These are phyloP conservation scores for Nasturtium officinale DNA, from an alignment of 345 rosid species.

Conservation along the genomic window DNA sequence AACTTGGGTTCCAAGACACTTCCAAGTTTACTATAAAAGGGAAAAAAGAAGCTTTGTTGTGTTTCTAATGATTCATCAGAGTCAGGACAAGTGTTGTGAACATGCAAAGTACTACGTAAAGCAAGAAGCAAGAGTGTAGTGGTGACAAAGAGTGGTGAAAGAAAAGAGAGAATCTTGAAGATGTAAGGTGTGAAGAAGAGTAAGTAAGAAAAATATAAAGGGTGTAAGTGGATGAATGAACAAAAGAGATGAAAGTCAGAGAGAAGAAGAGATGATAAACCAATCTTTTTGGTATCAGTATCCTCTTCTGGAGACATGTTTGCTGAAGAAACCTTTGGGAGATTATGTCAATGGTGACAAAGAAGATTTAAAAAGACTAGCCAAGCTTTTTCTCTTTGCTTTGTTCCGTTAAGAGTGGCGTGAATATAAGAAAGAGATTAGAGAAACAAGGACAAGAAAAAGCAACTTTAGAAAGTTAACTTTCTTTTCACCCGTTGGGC, in stretches of 20 bases:
- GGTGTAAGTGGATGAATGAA: conserved; percentile 62
- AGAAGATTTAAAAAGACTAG: conserved; percentile 7
- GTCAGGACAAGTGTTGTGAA: conserved; percentile 23
- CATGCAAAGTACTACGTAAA: conserved; percentile 48
- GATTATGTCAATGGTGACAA: conserved; percentile 32
- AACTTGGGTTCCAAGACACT: conserved; percentile 50
- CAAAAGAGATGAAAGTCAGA: conserved; percentile 53
- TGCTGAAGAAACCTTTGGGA: neutral
- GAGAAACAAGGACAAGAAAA: conserved; percentile 24
- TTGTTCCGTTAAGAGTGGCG: conserved; percentile 53
- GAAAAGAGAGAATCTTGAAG: conserved; percentile 72
- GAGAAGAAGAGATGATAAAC: conserved; percentile 53
- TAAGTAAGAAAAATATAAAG: conserved; percentile 57
- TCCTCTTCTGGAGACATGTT: conserved; percentile 50
- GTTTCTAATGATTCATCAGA: conserved; percentile 45
- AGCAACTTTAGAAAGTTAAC: conserved; percentile 50
- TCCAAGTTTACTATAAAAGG: conserved; percentile 47
- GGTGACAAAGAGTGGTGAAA: conserved; percentile 82
- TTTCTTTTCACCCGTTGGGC: conserved; percentile 43
- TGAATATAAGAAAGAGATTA: conserved; percentile 53
- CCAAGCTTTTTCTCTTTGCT: conserved; percentile 26
- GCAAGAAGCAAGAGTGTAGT: conserved; percentile 73
- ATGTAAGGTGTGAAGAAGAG: conserved; percentile 72
- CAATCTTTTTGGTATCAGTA: conserved; percentile 41
- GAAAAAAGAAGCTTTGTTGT: conserved; percentile 46